Evolutionary conservation across 108 stramenopile species (phyloP).

Genomic region (Nitzschia sp.): DNA sequence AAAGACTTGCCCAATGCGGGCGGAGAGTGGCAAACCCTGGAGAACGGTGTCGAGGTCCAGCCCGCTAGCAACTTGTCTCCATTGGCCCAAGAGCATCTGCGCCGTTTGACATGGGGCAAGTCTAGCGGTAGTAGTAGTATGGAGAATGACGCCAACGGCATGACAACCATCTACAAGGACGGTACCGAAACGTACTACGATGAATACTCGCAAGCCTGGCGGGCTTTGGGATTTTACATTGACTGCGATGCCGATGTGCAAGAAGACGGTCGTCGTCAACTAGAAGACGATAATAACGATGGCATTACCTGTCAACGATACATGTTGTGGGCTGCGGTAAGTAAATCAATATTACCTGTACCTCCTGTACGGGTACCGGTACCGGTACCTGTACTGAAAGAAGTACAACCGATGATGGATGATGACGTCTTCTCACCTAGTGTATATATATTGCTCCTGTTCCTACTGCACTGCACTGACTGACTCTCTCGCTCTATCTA

Average conservation of each 20-base stretch:
- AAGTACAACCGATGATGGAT: no score
- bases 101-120: conserved; percentile 1
- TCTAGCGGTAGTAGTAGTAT: no score
- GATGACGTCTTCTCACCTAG: neutral
- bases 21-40: neutral
- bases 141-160: neutral
- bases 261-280: conserved; percentile 4
- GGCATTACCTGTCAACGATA: conserved; percentile 37
- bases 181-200: conserved; percentile 38
- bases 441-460: neutral
- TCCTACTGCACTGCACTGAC: no score
- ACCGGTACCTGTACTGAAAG: no score
- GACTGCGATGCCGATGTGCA: conserved; percentile 43
- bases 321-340: conserved; percentile 48
- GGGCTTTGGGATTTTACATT: conserved; percentile 50
- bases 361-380: conserved; percentile 14
- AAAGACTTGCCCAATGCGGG: conserved; percentile 14
- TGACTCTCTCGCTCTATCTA: no score
- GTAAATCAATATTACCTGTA: neutral
- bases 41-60: conserved; percentile 8
- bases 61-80: conserved; percentile 11
- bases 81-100: conserved; percentile 10
- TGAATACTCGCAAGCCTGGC: conserved; percentile 54
- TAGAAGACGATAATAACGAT: neutral
- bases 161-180: neutral